Conservation (phyloP, 2,329 filamentous ascomycete genomes). For the Penicillium brasilianum region DNA sequence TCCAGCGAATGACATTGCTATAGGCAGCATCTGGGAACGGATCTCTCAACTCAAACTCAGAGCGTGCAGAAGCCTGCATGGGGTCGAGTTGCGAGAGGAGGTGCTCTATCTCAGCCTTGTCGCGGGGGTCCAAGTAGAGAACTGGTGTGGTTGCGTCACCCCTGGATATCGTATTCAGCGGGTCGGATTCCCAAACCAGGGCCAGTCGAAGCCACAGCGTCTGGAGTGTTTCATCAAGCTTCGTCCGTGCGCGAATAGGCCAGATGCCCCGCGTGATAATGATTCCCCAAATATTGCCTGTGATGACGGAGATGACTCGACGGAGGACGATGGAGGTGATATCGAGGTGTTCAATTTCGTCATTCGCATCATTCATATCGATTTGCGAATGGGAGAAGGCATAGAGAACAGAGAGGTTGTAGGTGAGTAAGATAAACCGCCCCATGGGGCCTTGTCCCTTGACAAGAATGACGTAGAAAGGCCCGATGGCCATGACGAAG, state of each 20-base stretch:
- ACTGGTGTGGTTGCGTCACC: slow-evolving; percentile 44
- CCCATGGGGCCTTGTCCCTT: slow-evolving; percentile 86
- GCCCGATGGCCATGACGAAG: slow-evolving; percentile 78
- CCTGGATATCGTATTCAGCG: slow-evolving; percentile 77
- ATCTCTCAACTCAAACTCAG: slow-evolving; percentile 85
- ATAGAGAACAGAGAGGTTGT: slow-evolving; percentile 93
- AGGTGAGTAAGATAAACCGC: slow-evolving; percentile 90
- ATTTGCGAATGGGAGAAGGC: slow-evolving; percentile 57
- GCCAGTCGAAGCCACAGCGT: slow-evolving; percentile 92
- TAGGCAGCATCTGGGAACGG: slow-evolving; percentile 80
- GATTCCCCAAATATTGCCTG: slow-evolving; percentile 89
- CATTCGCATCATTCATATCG: slow-evolving; percentile 60
- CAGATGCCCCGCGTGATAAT: slow-evolving; percentile 87
- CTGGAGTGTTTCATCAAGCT: slow-evolving; percentile 86
- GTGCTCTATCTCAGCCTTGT: neutral
- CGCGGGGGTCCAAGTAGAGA: neutral
- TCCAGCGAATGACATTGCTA: slow-evolving; percentile 75
- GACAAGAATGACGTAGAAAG: slow-evolving; percentile 88
- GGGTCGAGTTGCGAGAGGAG: slow-evolving; percentile 1
- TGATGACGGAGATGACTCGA: slow-evolving; percentile 83
- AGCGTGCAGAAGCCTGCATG: neutral
- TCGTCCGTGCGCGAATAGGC: slow-evolving; percentile 87
- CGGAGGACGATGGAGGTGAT: slow-evolving; percentile 89
- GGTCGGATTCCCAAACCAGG: slow-evolving; percentile 93
- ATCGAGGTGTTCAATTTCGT: slow-evolving; percentile 80